Evolutionary conservation across 2,329 filamentous ascomycete genomes (phyloP), one percentile per base, ranked within the genome.

Genomic region (Apiospora malaysiana): DNA sequence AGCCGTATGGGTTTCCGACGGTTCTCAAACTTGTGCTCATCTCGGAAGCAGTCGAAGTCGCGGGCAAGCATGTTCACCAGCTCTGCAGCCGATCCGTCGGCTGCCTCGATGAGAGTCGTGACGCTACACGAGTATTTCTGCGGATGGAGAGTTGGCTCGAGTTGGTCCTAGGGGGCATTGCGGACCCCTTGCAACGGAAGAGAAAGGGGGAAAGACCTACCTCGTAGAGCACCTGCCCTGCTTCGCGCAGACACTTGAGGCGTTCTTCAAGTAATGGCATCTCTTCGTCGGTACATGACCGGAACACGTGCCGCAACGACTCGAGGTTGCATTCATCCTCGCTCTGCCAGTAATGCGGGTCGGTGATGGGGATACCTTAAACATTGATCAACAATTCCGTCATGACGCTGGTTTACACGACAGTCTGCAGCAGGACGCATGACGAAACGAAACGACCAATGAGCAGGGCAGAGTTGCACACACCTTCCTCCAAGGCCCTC

Each of bases 331-430:
- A 97, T 74, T 92, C 88, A 45, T 91, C 87, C 78, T 94, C 89
- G 76, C 93, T 88, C 68, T 91, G 86, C 95, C 95, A 99, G 79
- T 94, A 98, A 68, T 92, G 88, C 7, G 95, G 93, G 71, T 91
- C 93, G 7, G 95, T 98, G 71, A 99, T 97, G 21, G 94, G 93
- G 70, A 97, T 93, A 70, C 88, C 93, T 94, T 79, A 37, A n/a
- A 18, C 32, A 49, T 43, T 45, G 23, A 49, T 68, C 47, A 67
- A 70, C 66, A 63, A 63, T 23, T 63, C 32, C 56, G 12, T 63
- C 56, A 63, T 63, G 27, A 32, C 2, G 18, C 56, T 63, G 56
- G 4, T 21, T 63, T 63, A 21, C 10, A 18, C 8, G 32, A 40
- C 23, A 59, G 42, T 76, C 79, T 76, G 78, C 76, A 63, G 32